A percentile compares a stretch with the other conserved stretches of the same genome.
phyloP scores from a whole-genome alignment of 75 land plant species.

The Pseudotsuga menziesii region DNA sequence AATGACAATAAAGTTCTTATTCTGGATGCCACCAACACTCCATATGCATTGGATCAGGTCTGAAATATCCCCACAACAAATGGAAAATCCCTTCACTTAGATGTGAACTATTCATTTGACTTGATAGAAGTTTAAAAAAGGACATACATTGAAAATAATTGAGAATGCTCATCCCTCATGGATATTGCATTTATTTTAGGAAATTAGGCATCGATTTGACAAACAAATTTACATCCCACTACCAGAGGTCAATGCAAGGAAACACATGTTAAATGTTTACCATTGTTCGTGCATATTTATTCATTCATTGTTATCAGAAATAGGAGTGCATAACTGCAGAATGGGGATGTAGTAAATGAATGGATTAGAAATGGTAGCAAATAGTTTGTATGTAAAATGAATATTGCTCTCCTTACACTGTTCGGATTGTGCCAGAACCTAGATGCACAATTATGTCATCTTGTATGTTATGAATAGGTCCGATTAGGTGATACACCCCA shows the following conservation, averaged over 20 bases:
- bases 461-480: constrained; percentile 15
- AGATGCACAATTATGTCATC: not conserved
- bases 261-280: constrained; percentile 51
- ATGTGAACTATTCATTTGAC: constrained; percentile 1
- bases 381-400: not conserved
- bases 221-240: constrained; percentile 55
- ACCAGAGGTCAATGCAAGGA: constrained; percentile 48
- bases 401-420: not conserved
- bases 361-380: not conserved
- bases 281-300: not conserved
- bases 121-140: not conserved
- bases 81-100: not conserved
- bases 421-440: not conserved
- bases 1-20: constrained; percentile 47
- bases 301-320: not conserved
- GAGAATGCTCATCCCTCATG: not conserved
- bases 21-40: constrained; percentile 51
- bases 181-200: constrained; percentile 18
- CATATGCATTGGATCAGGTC: constrained; percentile 50
- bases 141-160: not conserved
- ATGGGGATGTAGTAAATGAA: not conserved
- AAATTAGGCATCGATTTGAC: constrained; percentile 47
- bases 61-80: constrained; percentile 11
- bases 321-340: not conserved
- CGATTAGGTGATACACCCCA: constrained; percentile 50